A percentile compares a stretch with the other conserved stretches of the same genome.
phyloP scores from a whole-genome alignment of 2,329 filamentous ascomycete species.

The Zasmidium cellare region DNA sequence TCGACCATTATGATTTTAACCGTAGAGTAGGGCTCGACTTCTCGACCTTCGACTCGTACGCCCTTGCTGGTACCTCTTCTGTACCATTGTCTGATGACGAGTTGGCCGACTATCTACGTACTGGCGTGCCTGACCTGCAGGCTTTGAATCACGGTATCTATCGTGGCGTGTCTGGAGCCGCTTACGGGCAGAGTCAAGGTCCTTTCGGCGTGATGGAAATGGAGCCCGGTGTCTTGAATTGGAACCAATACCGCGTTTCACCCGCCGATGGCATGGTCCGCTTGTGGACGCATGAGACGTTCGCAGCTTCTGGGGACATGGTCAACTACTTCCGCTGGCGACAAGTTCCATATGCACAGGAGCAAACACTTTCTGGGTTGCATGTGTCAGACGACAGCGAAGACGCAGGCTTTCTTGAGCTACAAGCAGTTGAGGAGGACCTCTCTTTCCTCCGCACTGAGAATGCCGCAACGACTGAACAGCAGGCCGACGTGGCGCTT shows the following conservation, averaged over 20 bases:
- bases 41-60: slow-evolving; percentile 24
- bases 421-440: slow-evolving; percentile 19
- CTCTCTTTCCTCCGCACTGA: slow-evolving; percentile 11
- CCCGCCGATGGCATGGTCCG: slow-evolving; percentile 26
- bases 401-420: slow-evolving; percentile 23
- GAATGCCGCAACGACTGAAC: neutral
- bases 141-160: slow-evolving; percentile 22
- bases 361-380: slow-evolving; percentile 25
- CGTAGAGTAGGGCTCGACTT: slow-evolving; percentile 26
- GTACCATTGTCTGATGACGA: slow-evolving; percentile 18
- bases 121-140: slow-evolving; percentile 25
- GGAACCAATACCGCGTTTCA: slow-evolving; percentile 26
- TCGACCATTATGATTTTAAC: slow-evolving; percentile 26
- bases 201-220: slow-evolving; percentile 28
- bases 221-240: slow-evolving; percentile 28
- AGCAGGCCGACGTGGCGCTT: slow-evolving; percentile 21
- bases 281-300: slow-evolving; percentile 26
- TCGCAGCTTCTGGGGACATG: slow-evolving; percentile 24
- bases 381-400: slow-evolving; percentile 21
- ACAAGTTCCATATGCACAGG: slow-evolving; percentile 24
- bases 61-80: slow-evolving; percentile 19
- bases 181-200: slow-evolving; percentile 16
- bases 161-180: slow-evolving; percentile 22
- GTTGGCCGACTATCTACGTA: slow-evolving; percentile 23
- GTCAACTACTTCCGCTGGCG: slow-evolving; percentile 29